phyloP scores from a whole-genome alignment of 2,329 filamentous ascomycete species.

The Cryphonectria radicalis region DNA sequence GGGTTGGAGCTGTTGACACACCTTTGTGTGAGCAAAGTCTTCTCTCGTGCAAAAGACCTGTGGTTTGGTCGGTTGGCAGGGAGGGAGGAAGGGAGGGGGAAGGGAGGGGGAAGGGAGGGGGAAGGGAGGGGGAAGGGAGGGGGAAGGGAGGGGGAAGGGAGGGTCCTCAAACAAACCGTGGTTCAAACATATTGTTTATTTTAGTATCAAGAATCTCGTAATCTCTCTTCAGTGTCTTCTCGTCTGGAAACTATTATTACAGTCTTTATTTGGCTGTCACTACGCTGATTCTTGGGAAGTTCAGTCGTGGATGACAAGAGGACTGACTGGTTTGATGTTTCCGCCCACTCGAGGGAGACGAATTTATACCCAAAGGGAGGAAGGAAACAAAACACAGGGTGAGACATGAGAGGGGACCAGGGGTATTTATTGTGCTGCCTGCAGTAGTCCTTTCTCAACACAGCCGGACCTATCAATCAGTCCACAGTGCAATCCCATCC shows the following conservation, averaged over 20 bases:
- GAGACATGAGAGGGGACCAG: background rate
- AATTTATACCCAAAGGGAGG: background rate
- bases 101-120: too few species aligned
- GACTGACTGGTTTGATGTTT: background rate
- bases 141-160: too few species aligned
- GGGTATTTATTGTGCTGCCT: background rate
- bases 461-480: background rate
- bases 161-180: background rate
- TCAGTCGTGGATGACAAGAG: background rate
- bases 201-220: background rate
- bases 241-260: background rate
- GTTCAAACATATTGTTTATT: background rate
- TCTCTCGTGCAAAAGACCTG: background rate
- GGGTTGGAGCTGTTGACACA: background rate
- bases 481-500: background rate
- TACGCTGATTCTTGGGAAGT: background rate
- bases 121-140: too few species aligned
- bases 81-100: too few species aligned
- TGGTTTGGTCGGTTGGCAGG: background rate
- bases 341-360: background rate
- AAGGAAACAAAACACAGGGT: background rate
- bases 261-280: background rate
- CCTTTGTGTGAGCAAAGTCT: background rate
- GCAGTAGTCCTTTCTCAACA: background rate
- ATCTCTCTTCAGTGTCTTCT: background rate